Base-by-base conservation (phyloP, 23 red algal genomes). In the Gracilaria vermiculophylla region DNA sequence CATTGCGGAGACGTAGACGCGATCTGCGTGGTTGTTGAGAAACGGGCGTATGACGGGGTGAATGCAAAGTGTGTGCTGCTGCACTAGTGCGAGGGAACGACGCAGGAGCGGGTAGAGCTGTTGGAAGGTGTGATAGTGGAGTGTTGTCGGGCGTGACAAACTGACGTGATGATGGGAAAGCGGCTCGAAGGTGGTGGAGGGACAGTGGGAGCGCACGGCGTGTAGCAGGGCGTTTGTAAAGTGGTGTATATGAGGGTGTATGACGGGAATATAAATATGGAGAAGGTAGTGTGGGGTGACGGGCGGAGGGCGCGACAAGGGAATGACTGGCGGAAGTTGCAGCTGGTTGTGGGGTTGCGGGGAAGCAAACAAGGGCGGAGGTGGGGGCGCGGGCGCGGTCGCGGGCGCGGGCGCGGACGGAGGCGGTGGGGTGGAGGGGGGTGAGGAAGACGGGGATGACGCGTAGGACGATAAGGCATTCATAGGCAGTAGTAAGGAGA, bases 211-310 rank as follows among this genome's bases (percentile, higher is more conserved):
- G 32, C 69, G 84, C 15, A 69, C 54, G 20, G 32, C 15, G 13
- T 43, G 48, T 32, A 88, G 35, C 1, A 88, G 32, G 21, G 42
- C n/a, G 36, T 27, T 44, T 70, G 66, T 55, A 88, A 88, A 88
- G 3, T n/a, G 21, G 7, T 51, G 62, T 15, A 73, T 52, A 28
- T 44, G 34, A 5, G 48, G 41, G 58, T 88, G 84, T 23, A n/a
- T 33, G 49, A 88, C 13, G 10, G 84, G 84, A 39, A 88, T 52
- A 51, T 76, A 78, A 34, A 88, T 69, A 61, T 88, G 84, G 27
- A 88, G 41, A 23, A 88, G 51, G 76, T 45, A 73, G 0, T 23
- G 19, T 2, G 67, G 67, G 17, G 42, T 73, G 40, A 73, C 42
- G 8, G 67, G 67, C 39, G 67, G 67, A 7, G 67, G 37, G 40